Conservation (phyloP, 176 grass and related monocot species). For the Themeda triandra region DNA sequence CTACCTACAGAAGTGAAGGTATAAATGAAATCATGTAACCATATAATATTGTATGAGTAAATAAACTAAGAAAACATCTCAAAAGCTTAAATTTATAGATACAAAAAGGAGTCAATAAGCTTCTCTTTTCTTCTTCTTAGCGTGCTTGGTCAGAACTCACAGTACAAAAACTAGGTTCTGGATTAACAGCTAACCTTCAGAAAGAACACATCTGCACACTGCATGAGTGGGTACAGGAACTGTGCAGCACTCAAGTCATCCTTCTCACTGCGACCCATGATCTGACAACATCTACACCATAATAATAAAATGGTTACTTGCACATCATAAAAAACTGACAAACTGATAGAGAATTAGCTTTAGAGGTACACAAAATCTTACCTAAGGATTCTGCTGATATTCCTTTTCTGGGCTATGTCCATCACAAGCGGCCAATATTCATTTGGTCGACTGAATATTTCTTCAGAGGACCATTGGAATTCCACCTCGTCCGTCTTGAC, state of each 20-base stretch:
- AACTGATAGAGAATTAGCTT: neutral
- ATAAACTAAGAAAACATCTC: neutral
- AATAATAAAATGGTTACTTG: neutral
- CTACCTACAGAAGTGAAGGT: slow-evolving; percentile 48
- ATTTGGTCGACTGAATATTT: slow-evolving; percentile 12
- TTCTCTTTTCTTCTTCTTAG: neutral
- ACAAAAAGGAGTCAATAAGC: neutral
- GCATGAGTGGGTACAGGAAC: slow-evolving; percentile 93
- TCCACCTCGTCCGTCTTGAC: slow-evolving; percentile 69
- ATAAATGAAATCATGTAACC: neutral
- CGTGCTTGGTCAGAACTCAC: too few relatives aligned
- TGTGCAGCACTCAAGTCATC: slow-evolving; percentile 78
- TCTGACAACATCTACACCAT: slow-evolving; percentile 49
- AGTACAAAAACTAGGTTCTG: neutral
- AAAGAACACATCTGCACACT: slow-evolving; percentile 96
- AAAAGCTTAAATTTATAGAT: too few relatives aligned
- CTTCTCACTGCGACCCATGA: slow-evolving; percentile 73
- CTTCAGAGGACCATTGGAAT: slow-evolving; percentile 40
- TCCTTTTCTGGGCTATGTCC: slow-evolving; percentile 74
- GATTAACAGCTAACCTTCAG: slow-evolving; percentile 54
- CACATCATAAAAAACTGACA: neutral
- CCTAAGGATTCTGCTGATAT: slow-evolving; percentile 59
- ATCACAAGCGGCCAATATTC: slow-evolving; percentile 92
- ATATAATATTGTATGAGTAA: too few relatives aligned
- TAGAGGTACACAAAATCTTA: slow-evolving; percentile 26